Base-by-base conservation (phyloP, 148 eudicot species). In the Rhododendron henanense region DNA sequence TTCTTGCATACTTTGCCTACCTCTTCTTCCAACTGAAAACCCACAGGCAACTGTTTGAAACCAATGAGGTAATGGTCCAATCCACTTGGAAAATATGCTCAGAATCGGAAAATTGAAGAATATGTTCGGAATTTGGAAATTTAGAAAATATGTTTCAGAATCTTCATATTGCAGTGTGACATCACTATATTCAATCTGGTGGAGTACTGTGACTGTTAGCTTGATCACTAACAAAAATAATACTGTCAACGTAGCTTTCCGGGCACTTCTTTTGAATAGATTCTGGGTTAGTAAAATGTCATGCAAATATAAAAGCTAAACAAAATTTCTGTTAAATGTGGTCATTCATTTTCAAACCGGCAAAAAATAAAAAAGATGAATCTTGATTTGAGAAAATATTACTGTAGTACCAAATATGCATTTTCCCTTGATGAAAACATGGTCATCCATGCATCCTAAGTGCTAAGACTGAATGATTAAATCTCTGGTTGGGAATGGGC, bases 21-120 rank as follows among this genome's bases (percentile, higher is more conserved):
- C 89, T 95, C 61, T 87, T 93, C 91, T 95, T 95, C 86, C 96
- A 95, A 75, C 83, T 95, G 67, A 95, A 87, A 91, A 90, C 94
- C 15, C 93, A 94, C 69, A 86, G 81, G 2, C 90, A 90, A 25
- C 55, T 91, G 67, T 91, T 88, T 50, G 93, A 89, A 75, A 31
- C 92, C 71, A 71, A 83, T 76, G 93, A 92, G 95, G 96, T 92
- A 44, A 31, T 14, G 18, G 39, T 71, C 39, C 39, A 59, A 59
- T 11, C 53, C 53, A 10, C 53, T 50, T 13, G 11, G 53, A 50
- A 50, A 50, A 6, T 13, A 53, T 13, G 15, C 15, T 53, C 57
- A 14, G 18, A 53, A 53, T 53, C 0, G 57, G 15, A 53, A 53
- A 53, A 15, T 53, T 53, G 15, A 15, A 53, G 14, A 15, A 55